Conservation (phyloP, 2,329 filamentous ascomycete species). For the Setomelanomma holmii region DNA sequence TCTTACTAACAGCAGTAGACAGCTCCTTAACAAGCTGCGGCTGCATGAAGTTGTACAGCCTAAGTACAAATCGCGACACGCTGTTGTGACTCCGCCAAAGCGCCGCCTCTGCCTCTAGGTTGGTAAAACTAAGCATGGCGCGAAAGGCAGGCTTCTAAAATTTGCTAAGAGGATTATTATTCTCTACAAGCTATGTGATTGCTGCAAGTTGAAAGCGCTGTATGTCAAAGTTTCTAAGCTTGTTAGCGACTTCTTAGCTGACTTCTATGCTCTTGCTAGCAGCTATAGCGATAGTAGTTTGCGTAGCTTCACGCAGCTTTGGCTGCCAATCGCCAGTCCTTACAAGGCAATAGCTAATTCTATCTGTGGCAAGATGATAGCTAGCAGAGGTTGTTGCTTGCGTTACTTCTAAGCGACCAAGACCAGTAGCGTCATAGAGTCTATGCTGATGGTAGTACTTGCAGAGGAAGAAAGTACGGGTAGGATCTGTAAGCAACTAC, state of each 20-base stretch:
- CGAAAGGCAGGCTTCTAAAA: constrained; percentile 8
- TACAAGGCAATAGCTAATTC: background rate
- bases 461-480: too few species aligned
- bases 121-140: background rate
- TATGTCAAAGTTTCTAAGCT: constrained; percentile 4
- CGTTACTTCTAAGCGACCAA: background rate
- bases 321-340: background rate
- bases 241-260: constrained; percentile 6
- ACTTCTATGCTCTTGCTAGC: background rate
- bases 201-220: constrained; percentile 7
- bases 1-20: constrained; percentile 3
- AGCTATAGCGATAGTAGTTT: background rate
- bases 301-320: background rate
- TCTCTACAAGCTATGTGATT: constrained; percentile 9
- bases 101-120: constrained; percentile 2
- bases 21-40: background rate
- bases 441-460: too few species aligned
- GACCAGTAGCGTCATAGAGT: background rate
- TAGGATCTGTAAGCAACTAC: too few species aligned
- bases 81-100: constrained; percentile 3
- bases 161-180: constrained; percentile 8
- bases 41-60: constrained; percentile 2
- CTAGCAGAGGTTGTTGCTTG: background rate
- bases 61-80: background rate
- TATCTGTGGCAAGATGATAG: background rate